Evolutionary conservation across 2,329 filamentous ascomycete species (phyloP).

Genomic region (Neophaeococcomyces aloes): DNA sequence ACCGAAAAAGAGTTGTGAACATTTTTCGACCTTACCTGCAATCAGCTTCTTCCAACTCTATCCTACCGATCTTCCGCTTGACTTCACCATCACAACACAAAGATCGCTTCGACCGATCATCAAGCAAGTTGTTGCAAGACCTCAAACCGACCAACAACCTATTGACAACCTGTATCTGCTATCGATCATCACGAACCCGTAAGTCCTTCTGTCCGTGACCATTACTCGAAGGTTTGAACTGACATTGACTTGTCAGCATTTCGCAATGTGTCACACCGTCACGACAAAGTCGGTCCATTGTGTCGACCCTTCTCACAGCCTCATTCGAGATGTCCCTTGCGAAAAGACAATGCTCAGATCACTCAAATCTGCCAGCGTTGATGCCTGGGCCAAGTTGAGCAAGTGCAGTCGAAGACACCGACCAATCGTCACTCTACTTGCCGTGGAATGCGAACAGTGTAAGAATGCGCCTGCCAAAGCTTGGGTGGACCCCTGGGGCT

Average conservation of each 20-base stretch:
- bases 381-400: neutral
- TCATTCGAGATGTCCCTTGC: neutral
- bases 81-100: too few relatives aligned
- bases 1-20: too few relatives aligned
- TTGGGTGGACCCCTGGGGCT: neutral
- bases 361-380: neutral
- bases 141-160: too few relatives aligned
- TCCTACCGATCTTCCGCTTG: too few relatives aligned
- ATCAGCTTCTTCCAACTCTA: too few relatives aligned
- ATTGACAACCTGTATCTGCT: too few relatives aligned
- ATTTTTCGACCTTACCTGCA: too few relatives aligned
- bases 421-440: neutral
- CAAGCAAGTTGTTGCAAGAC: too few relatives aligned
- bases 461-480: neutral
- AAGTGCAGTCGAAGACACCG: neutral
- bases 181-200: too few relatives aligned
- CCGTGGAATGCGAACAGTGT: conserved; percentile 1
- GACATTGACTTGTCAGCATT: neutral
- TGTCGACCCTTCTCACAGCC: neutral
- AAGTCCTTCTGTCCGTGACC: too few relatives aligned
- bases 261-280: conserved; percentile 2
- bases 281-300: conserved; percentile 5
- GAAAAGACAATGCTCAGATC: neutral
- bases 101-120: too few relatives aligned
- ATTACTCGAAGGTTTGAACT: too few relatives aligned